These are phyloP conservation scores for Prunella vulgaris DNA, from an alignment of 257 asterid species.

Conservation along the genomic window DNA sequence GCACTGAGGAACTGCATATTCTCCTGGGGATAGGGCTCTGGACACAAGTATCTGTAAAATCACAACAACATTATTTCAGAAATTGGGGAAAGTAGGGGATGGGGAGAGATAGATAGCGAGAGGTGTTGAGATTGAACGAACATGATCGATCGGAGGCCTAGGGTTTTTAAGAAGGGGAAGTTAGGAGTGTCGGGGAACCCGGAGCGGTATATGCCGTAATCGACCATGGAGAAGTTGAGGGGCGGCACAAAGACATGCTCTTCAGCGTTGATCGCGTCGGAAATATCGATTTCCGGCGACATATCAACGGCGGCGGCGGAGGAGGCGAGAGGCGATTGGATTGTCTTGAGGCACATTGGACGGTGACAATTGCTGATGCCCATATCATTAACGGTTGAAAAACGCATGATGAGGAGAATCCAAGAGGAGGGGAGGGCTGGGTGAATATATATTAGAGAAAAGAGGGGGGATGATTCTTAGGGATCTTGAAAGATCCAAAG, in stretches of 20 bases:
- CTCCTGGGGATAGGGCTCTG: conserved; percentile 81
- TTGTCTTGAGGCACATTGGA: conserved; percentile 39
- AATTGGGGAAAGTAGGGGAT: not conserved
- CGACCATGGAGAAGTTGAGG: conserved; percentile 84
- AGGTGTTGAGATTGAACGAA: conserved; percentile 30
- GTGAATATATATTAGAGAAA: not conserved
- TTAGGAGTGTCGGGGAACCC: conserved; percentile 75
- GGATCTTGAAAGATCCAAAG: conserved; percentile 43
- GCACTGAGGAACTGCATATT: conserved; percentile 60
- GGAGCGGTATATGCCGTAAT: conserved; percentile 83
- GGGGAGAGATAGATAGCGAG: not conserved
- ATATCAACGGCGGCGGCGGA: conserved; percentile 21
- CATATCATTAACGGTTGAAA: conserved; percentile 41
- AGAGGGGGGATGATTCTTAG: conserved; percentile 35
- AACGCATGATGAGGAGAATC: conserved; percentile 25
- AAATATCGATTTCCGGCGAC: conserved; percentile 19
- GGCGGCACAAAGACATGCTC: conserved; percentile 60
- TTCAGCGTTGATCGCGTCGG: conserved; percentile 26
- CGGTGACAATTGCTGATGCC: conserved; percentile 33
- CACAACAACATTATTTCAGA: not conserved
- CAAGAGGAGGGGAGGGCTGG: not conserved
- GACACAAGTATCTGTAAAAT: conserved; percentile 68
- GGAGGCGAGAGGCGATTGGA: conserved; percentile 19
- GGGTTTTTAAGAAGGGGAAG: conserved; percentile 72
- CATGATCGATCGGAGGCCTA: conserved; percentile 89